Evolutionary conservation across 108 stramenopile genomes (phyloP).

Genomic region (Seminavis robusta): DNA sequence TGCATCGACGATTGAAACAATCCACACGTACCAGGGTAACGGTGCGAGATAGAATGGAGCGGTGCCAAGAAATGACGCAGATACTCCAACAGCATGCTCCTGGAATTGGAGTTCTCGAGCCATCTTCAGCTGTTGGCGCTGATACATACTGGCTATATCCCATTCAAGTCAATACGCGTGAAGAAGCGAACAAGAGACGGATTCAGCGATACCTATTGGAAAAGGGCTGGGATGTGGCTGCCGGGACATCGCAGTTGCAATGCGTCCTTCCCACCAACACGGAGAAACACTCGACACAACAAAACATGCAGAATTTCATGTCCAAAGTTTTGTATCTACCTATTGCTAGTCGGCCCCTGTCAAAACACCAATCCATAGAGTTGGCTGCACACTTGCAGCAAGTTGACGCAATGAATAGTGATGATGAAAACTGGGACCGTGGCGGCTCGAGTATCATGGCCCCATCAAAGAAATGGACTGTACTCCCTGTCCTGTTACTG

Average conservation of each 20-base stretch:
- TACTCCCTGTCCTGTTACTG: too few relatives aligned
- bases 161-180: too few relatives aligned
- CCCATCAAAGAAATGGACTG: too few relatives aligned
- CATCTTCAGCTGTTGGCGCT: too few relatives aligned
- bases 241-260: conserved; percentile 67
- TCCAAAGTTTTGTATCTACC: conserved; percentile 66
- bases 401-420: too few relatives aligned
- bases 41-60: conserved; percentile 13
- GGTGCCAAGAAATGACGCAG: conserved; percentile 21
- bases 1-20: conserved; percentile 49
- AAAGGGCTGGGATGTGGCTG: conserved; percentile 59
- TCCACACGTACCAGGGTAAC: conserved; percentile 13
- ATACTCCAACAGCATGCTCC: conserved; percentile 15
- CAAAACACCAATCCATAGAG: conserved; percentile 16
- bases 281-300: too few relatives aligned
- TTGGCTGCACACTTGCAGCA: conserved; percentile 22
- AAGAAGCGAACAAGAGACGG: too few relatives aligned
- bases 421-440: too few relatives aligned
- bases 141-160: conserved; percentile 41
- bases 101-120: conserved; percentile 2
- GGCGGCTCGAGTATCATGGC: too few relatives aligned
- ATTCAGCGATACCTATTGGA: too few relatives aligned
- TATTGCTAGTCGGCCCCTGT: conserved; percentile 37
- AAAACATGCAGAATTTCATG: conserved; percentile 37
- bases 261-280: too few relatives aligned